phyloP scores from a whole-genome alignment of 2,329 filamentous ascomycete species.

The Dactylellina drechsleri region DNA sequence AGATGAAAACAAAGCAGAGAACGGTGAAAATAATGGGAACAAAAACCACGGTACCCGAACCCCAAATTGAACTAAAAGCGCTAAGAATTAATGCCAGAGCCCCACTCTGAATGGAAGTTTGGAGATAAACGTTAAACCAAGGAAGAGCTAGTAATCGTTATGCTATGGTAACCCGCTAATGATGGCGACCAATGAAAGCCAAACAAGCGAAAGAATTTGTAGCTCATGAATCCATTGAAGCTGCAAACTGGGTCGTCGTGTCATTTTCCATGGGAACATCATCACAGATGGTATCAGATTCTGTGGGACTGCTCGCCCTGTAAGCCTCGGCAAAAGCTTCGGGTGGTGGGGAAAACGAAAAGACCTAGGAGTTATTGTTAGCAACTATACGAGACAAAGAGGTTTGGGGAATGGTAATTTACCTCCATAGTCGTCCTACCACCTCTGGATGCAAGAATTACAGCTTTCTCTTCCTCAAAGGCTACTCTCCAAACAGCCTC shows the following conservation, averaged over 20 bases:
- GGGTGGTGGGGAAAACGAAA: conserved; percentile 90
- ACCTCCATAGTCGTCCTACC: conserved; percentile 98
- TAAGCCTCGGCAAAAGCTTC: conserved; percentile 68
- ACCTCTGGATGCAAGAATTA: conserved; percentile 87
- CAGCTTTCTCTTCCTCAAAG: conserved; percentile 97
- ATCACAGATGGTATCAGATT: conserved; percentile 56
- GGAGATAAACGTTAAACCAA: conserved; percentile 1
- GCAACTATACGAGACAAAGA: conserved; percentile 16
- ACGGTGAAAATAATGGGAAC: conserved; percentile 52
- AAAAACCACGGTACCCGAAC: background rate
- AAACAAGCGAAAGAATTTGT: background rate
- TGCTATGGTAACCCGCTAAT: conserved; percentile 13
- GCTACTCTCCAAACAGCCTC: conserved; percentile 98
- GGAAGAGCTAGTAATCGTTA: conserved; percentile 7
- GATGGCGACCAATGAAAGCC: background rate
- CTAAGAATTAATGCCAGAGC: conserved; percentile 51
- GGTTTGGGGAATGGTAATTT: conserved; percentile 61
- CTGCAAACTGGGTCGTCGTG: conserved; percentile 56
- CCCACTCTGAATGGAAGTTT: conserved; percentile 30
- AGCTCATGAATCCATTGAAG: conserved; percentile 30
- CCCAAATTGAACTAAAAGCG: conserved; percentile 27
- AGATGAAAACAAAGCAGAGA: conserved; percentile 29
- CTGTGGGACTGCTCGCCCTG: conserved; percentile 55
- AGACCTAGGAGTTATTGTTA: conserved; percentile 72
- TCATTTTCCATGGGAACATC: conserved; percentile 58